These are phyloP conservation scores for Yamagishiella unicocca DNA, from an alignment of 139 green algal species.

Conservation along the genomic window DNA sequence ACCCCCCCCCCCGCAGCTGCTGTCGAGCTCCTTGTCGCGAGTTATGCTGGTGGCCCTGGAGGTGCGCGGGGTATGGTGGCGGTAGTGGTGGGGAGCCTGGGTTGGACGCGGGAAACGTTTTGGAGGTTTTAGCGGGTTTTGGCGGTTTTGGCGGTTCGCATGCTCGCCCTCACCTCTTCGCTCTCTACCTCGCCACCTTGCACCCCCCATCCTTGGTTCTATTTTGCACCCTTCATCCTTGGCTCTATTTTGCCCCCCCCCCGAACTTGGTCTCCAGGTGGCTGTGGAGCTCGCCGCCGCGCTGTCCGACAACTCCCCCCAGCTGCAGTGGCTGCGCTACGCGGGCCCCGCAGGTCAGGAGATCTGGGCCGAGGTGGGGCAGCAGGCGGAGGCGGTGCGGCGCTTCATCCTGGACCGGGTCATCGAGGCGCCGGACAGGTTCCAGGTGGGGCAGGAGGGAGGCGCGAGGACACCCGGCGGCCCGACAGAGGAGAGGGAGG, in stretches of 20 bases:
- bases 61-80: slow-evolving; percentile 29
- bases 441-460: slow-evolving; percentile 50
- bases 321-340: slow-evolving; percentile 54
- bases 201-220: too few species aligned
- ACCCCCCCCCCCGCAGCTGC: slow-evolving; percentile 35
- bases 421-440: slow-evolving; percentile 89
- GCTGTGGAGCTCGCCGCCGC: slow-evolving; percentile 56
- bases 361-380: slow-evolving; percentile 36
- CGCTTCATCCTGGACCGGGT: slow-evolving; percentile 89
- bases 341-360: slow-evolving; percentile 28
- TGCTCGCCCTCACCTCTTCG: too few species aligned
- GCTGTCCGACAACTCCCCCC: slow-evolving; percentile 39
- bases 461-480: too few species aligned
- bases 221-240: too few species aligned
- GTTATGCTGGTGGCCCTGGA: slow-evolving; percentile 76
- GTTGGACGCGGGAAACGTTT: background rate
- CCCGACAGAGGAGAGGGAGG: background rate
- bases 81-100: background rate
- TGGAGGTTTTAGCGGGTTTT: too few species aligned
- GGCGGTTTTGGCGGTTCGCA: too few species aligned
- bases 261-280: too few species aligned
- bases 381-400: slow-evolving; percentile 63
- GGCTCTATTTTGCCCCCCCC: too few species aligned
- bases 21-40: slow-evolving; percentile 57
- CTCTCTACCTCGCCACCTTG: too few species aligned